These are phyloP conservation scores for Hippophae tibetana DNA, from an alignment of 306 rosid species.

Conservation along the genomic window DNA sequence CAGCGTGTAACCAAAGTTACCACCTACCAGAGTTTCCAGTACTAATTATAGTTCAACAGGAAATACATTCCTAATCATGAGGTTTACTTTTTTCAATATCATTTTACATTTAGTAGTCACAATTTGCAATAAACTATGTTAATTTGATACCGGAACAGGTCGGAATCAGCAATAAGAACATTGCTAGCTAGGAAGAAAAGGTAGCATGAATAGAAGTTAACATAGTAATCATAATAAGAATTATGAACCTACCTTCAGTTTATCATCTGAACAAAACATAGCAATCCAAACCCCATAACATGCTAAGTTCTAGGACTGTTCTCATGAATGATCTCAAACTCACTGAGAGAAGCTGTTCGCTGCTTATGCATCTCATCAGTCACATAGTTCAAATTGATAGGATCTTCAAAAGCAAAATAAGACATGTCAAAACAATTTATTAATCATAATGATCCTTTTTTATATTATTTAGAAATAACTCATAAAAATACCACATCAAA, in stretches of 20 bases:
- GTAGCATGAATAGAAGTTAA: constrained; percentile 5
- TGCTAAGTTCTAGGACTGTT: constrained; percentile 50
- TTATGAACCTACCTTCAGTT: constrained; percentile 71
- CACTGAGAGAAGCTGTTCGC: constrained; percentile 67
- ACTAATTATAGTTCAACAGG: no score
- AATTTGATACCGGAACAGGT: constrained; percentile 10
- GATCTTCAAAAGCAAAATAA: constrained; percentile 33
- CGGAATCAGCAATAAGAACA: neutral
- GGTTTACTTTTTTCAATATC: no score
- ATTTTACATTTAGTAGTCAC: neutral
- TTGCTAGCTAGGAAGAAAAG: neutral
- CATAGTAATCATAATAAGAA: constrained; percentile 6
- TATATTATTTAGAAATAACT: constrained; percentile 7
- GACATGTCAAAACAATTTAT: constrained; percentile 19
- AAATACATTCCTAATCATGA: no score
- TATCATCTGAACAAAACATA: constrained; percentile 95
- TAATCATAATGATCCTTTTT: neutral
- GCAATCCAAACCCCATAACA: constrained; percentile 76
- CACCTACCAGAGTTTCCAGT: no score
- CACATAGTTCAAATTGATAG: constrained; percentile 48
- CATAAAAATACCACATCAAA: constrained; percentile 6
- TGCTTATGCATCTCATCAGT: constrained; percentile 60
- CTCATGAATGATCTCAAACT: constrained; percentile 70
- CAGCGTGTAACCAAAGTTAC: no score
- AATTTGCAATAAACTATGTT: neutral